phyloP scores from a whole-genome alignment of 495 filamentous ascomycete species.

The Penicillium alfredii region DNA sequence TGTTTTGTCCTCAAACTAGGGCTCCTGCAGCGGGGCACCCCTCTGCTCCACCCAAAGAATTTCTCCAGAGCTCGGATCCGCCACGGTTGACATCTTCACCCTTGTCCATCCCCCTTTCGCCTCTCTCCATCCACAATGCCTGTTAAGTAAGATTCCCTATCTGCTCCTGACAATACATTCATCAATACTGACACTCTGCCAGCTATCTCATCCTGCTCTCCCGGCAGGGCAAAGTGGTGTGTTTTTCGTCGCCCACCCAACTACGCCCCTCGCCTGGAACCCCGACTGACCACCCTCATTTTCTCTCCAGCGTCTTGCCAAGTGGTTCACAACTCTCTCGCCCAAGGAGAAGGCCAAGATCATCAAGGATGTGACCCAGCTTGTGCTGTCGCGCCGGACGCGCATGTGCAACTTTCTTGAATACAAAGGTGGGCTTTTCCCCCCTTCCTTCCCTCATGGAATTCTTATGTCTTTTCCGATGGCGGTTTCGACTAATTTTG shows the following conservation, averaged over 20 bases:
- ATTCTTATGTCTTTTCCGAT: too few relatives aligned
- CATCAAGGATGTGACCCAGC: slow-evolving; percentile 98
- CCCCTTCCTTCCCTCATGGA: slow-evolving; percentile 9
- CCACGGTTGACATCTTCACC: slow-evolving; percentile 5
- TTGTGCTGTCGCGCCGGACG: slow-evolving; percentile 89
- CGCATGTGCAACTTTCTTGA: slow-evolving; percentile 99
- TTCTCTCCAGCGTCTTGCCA: slow-evolving; percentile 75
- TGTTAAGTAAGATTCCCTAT: slow-evolving; percentile 47
- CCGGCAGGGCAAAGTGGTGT: slow-evolving; percentile 97
- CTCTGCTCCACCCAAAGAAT: slow-evolving; percentile 33
- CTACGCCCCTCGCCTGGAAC: slow-evolving; percentile 24
- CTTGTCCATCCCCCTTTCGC: neutral
- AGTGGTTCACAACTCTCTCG: slow-evolving; percentile 98
- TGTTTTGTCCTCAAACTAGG: slow-evolving; percentile 17
- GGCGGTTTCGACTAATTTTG: too few relatives aligned
- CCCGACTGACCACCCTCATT: slow-evolving; percentile 29
- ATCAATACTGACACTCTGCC: slow-evolving; percentile 29
- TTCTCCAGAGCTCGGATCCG: slow-evolving; percentile 32
- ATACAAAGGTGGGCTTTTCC: slow-evolving; percentile 81
- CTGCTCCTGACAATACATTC: neutral
- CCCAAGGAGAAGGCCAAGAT: slow-evolving; percentile 99
- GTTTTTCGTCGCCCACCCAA: slow-evolving; percentile 40
- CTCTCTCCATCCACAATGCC: slow-evolving; percentile 42
- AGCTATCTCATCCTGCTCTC: slow-evolving; percentile 98
- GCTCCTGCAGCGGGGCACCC: slow-evolving; percentile 27